Conservation (phyloP, 371 early-diverging fungal species). For the Catenaria anguillulae region DNA sequence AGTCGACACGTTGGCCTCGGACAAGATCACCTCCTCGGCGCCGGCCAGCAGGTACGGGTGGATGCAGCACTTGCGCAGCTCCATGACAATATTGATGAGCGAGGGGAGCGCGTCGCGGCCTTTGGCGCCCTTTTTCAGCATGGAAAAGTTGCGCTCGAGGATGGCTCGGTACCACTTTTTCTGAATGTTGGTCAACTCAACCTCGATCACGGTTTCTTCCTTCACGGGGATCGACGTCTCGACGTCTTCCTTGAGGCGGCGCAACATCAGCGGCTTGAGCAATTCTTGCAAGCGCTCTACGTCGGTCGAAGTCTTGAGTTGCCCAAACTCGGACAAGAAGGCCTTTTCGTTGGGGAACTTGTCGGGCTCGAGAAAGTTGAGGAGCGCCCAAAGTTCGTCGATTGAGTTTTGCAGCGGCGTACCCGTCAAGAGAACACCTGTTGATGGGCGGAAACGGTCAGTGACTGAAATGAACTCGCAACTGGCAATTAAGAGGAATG, state of each 20-base stretch:
- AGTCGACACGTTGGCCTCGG: constrained; percentile 38
- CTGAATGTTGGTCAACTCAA: constrained; percentile 63
- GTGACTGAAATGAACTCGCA: too few species aligned
- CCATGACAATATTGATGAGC: constrained; percentile 38
- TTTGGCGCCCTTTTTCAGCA: constrained; percentile 21
- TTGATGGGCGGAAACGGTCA: too few species aligned
- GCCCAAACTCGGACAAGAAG: constrained; percentile 23
- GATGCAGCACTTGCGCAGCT: constrained; percentile 54
- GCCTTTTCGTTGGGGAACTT: constrained; percentile 34
- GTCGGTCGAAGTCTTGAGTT: constrained; percentile 10
- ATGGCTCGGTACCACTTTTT: constrained; percentile 61
- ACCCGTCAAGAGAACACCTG: constrained; percentile 6
- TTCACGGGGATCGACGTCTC: constrained; percentile 77
- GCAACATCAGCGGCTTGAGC: constrained; percentile 68
- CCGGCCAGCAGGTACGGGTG: constrained; percentile 69
- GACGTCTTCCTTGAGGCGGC: constrained; percentile 79
- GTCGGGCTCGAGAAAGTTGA: constrained; percentile 56
- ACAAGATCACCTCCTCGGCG: constrained; percentile 67
- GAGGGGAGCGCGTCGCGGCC: constrained; percentile 14
- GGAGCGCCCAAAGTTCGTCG: constrained; percentile 48
- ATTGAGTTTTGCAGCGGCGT: constrained; percentile 71
- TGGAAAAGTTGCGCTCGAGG: constrained; percentile 32
- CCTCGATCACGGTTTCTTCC: constrained; percentile 66
- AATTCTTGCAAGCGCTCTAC: constrained; percentile 26
- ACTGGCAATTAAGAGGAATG: constrained; percentile 1